Conservation (phyloP, 1,139 yeast genomes). For the Pichia sp. region DNA sequence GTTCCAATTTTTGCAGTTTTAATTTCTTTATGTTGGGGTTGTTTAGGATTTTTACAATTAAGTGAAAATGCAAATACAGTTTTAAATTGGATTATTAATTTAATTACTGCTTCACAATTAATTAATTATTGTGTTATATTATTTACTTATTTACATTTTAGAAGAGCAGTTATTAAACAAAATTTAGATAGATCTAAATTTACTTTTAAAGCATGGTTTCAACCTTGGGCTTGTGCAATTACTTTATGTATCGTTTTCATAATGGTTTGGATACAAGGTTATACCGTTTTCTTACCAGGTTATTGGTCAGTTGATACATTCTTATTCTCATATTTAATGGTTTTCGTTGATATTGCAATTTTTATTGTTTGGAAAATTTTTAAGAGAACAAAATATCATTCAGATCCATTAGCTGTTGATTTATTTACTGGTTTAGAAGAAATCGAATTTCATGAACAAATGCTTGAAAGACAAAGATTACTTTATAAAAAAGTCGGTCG, state of each 20-base stretch:
- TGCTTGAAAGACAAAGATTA: conserved; percentile 14
- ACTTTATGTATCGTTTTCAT: conserved; percentile 41
- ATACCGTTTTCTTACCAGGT: conserved; percentile 59
- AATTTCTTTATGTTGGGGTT: conserved; percentile 34
- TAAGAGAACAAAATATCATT: conserved; percentile 43
- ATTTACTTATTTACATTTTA: conserved; percentile 57
- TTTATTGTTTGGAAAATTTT: conserved; percentile 52
- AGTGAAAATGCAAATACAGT: conserved; percentile 57
- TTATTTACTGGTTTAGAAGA: conserved; percentile 49
- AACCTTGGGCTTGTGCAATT: conserved; percentile 47
- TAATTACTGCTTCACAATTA: conserved; percentile 75
- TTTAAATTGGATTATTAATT: conserved; percentile 65
- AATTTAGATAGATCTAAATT: conserved; percentile 47
- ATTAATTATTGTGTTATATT: conserved; percentile 64
- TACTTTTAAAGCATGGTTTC: conserved; percentile 51
- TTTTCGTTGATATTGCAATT: conserved; percentile 54
- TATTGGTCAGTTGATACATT: conserved; percentile 63
- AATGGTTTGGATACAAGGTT: conserved; percentile 64
- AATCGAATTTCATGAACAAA: conserved; percentile 47
- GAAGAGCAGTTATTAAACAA: conserved; percentile 55
- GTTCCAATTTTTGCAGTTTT: conserved; percentile 32
- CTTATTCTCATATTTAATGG: conserved; percentile 60
- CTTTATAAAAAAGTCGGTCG: conserved; percentile 7
- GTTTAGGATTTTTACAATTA: conserved; percentile 50
- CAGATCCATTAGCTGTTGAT: conserved; percentile 45